Conservation (phyloP, 495 filamentous ascomycete species). For the Penicillium cataractarum region DNA sequence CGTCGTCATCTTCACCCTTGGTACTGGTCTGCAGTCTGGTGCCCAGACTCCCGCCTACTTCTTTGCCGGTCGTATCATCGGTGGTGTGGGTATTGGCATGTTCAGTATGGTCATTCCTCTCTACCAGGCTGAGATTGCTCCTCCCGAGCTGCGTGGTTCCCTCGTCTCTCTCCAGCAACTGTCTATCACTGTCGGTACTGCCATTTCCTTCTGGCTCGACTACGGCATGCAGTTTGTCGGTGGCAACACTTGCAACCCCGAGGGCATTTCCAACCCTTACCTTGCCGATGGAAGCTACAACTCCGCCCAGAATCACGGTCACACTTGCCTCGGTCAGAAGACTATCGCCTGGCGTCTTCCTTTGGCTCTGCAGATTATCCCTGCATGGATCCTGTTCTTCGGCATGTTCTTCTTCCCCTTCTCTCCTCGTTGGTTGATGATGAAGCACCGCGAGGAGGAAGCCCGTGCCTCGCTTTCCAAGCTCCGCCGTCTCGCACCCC, state of each 20-base stretch:
- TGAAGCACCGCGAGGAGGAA: conserved; percentile 80
- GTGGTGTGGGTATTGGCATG: conserved; percentile 68
- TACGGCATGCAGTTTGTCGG: conserved; percentile 68
- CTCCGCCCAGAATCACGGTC: conserved; percentile 61
- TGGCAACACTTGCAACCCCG: conserved; percentile 59
- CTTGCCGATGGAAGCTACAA: conserved; percentile 33
- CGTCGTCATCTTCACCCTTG: conserved; percentile 71
- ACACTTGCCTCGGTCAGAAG: conserved; percentile 57
- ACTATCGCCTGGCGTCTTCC: conserved; percentile 49
- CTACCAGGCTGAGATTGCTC: conserved; percentile 76
- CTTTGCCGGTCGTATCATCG: conserved; percentile 52
- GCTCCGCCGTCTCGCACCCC: conserved; percentile 63
- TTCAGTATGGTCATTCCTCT: conserved; percentile 58
- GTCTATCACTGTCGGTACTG: conserved; percentile 76
- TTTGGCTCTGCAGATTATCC: conserved; percentile 51
- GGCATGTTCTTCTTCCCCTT: conserved; percentile 77
- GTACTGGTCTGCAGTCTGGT: conserved; percentile 50
- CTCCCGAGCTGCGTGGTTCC: conserved; percentile 72
- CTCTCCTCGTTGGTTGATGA: conserved; percentile 77
- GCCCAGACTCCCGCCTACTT: conserved; percentile 42
- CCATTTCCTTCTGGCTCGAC: conserved; percentile 73
- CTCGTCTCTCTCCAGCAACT: conserved; percentile 77
- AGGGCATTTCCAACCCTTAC: conserved; percentile 37
- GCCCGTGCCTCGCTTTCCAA: conserved; percentile 61
- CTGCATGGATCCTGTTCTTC: conserved; percentile 68